Base-by-base conservation (phyloP, 192 early-diverging fungal genomes). In the Phlyctochytrium bullatum region DNA sequence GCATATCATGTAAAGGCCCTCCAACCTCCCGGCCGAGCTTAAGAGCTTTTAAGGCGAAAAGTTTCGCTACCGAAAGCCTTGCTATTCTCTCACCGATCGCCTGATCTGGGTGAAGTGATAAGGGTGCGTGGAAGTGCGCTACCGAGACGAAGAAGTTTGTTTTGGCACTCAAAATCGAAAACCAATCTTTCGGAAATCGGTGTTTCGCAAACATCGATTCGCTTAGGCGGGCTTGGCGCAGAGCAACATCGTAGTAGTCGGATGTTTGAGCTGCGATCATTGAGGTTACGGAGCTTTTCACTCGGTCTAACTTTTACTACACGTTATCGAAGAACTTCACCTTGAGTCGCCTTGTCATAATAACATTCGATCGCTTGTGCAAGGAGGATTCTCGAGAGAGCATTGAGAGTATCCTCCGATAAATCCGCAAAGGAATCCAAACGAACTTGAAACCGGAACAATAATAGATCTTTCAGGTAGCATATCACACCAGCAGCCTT, bases 311-410 rank as follows among this genome's bases (percentile, higher is more conserved):
- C 23, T 36, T 31, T 76, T 27, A 34, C 23, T 6, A 47, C 20
- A 47, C 20, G 20, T 47, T 20, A 47, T 20, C 14, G 20, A 52
- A 16, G 36, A 62, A 66, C 0, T 67, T 32, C 64, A 77, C 78
- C 81, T 36, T 81, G 71, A 35, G 63, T 78, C 0, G 93, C 93
- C 62, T 93, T 91, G 50, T 92, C 92, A 87, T 92, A 98, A 35
- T 89, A 93, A 71, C 96, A 98, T 74, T 97, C 95, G 69, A 93
- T 89, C 20, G 96, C 94, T 72, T 98, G 96, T 3, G 92, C 91
- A 0, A 95, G 77, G 92, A 95, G 95, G 25, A 93, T 67, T 62
- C 88, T 84, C 20, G 86, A 80, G 0, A 86, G 74, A 0, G 88
- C 86, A 3, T 86, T 84, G 10, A 98, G 76, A 17, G 88, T 88